Evolutionary conservation across 2,329 filamentous ascomycete species (phyloP).

Genomic region (Hypoxylon sp.): DNA sequence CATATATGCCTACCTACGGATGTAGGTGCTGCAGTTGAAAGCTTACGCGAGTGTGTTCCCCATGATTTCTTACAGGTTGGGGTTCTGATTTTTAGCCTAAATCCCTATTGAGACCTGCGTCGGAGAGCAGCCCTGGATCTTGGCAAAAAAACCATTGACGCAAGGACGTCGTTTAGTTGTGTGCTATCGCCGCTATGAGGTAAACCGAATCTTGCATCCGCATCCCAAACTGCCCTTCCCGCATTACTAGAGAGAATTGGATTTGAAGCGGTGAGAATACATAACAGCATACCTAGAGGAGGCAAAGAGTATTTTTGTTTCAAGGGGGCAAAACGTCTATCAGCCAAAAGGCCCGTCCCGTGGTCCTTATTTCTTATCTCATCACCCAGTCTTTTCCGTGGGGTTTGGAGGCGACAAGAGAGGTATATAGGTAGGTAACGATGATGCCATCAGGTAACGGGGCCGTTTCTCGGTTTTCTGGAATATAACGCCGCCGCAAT

Average conservation of each 20-base stretch:
- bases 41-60: constrained; percentile 3
- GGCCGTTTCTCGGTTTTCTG: constrained; percentile 17
- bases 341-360: constrained; percentile 28
- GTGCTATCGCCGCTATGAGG: neutral
- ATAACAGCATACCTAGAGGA: neutral
- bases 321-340: neutral
- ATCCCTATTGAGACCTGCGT: constrained; percentile 22
- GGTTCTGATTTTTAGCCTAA: constrained; percentile 34
- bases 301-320: neutral
- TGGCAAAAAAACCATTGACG: constrained; percentile 22
- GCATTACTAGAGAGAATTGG: neutral
- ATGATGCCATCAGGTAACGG: constrained; percentile 34
- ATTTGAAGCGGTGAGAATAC: neutral
- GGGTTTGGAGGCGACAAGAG: constrained; percentile 7
- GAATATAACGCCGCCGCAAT: constrained; percentile 22
- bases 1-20: neutral
- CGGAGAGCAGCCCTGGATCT: constrained; percentile 13
- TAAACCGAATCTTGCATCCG: constrained; percentile 8
- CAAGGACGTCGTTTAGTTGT: constrained; percentile 7
- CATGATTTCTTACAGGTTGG: constrained; percentile 15
- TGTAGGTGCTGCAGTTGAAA: constrained; percentile 25
- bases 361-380: constrained; percentile 31
- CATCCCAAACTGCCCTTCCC: too few species aligned
- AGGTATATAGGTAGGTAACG: neutral
- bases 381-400: constrained; percentile 23